Percentiles rank a stretch among this genome's conserved stretches.
Evolutionary conservation across 805 yeast species (phyloP).

Genomic region (Saturnispora galanensis): DNA sequence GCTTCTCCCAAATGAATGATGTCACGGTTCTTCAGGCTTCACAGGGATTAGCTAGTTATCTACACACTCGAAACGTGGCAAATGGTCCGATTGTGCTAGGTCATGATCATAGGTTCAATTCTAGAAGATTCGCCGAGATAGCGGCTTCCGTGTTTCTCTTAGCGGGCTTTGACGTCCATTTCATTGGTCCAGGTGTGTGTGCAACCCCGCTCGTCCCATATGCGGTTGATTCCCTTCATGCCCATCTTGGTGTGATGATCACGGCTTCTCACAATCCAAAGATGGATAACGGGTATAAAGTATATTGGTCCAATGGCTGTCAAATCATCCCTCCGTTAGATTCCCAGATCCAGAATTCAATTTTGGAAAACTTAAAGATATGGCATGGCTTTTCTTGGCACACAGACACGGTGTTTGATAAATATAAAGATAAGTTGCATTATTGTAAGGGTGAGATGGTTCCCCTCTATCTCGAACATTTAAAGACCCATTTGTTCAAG

Average conservation of each 20-base stretch:
- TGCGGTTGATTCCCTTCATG: slow-evolving; percentile 50
- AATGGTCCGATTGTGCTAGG: slow-evolving; percentile 60
- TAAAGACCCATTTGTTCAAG: slow-evolving; percentile 27
- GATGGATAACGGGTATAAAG: slow-evolving; percentile 87
- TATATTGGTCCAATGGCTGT: slow-evolving; percentile 88
- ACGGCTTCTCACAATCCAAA: slow-evolving; percentile 87
- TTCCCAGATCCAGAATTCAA: slow-evolving; percentile 52
- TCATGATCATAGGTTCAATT: slow-evolving; percentile 83
- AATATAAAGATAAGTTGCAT: slow-evolving; percentile 21
- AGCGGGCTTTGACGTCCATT: slow-evolving; percentile 62
- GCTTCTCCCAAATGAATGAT: slow-evolving; percentile 80
- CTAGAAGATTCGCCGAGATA: slow-evolving; percentile 67
- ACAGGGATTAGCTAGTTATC: slow-evolving; percentile 60
- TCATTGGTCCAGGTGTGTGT: slow-evolving; percentile 32
- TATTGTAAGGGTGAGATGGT: slow-evolving; percentile 36
- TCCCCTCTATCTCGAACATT: slow-evolving; percentile 29
- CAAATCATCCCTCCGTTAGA: slow-evolving; percentile 95
- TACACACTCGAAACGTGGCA: slow-evolving; percentile 25
- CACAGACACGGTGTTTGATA: slow-evolving; percentile 23
- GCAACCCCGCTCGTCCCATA: slow-evolving; percentile 95
- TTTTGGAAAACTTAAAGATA: slow-evolving; percentile 52
- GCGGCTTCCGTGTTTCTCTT: slow-evolving; percentile 65
- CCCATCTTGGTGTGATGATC: slow-evolving; percentile 84
- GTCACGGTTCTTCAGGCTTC: slow-evolving; percentile 86
- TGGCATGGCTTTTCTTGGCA: slow-evolving; percentile 36